Base-by-base conservation (phyloP, 192 early-diverging fungal species). In the Martensiomyces pterosporus region DNA sequence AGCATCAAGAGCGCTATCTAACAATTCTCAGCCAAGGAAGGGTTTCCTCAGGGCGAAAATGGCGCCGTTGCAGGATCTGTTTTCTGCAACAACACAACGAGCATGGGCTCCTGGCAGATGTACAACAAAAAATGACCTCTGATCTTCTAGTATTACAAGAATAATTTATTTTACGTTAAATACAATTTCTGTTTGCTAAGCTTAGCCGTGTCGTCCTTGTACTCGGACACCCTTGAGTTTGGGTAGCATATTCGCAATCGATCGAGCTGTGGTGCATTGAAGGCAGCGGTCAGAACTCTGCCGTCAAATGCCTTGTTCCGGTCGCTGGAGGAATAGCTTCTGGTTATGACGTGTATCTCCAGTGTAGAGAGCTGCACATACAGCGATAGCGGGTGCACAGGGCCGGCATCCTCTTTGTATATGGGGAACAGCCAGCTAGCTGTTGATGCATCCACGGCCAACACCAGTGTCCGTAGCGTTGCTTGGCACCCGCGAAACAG, bases 311-410 rank as follows among this genome's bases (percentile, higher is more conserved):
- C 43, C 19, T 42, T 21, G 24, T 43, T 46, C 36, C 39, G 18
- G 19, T 13, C 35, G 40, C 43, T 24, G 6, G 14, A 16, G 14
- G 18, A 24, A 49, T 9, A 24, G 12, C 40, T 24, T n/a, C 48
- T 33, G 34, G 57, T 51, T 24, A 60, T 44, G 15, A 61, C 40
- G 16, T 22, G 58, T 14, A 50, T 43, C 24, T 61, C 58, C 37
- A 61, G 9, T 17, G 21, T 24, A 26, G 42, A 21, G 17, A 61
- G 39, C 37, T 8, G 49, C 29, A 24, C 12, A 24, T 35, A 61
- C 7, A 40, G 41, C 7, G 33, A 6, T 22, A 61, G 26, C 22
- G 41, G 51, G n/a, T n/a, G n/a, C n/a, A n/a, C n/a, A n/a, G n/a
- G n/a, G 19, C 39, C 29, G n/a, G 49, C 26, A 18, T 19, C 16